Base-by-base conservation (phyloP, 257 asterid genomes). In the Jaltomata sinuosa region DNA sequence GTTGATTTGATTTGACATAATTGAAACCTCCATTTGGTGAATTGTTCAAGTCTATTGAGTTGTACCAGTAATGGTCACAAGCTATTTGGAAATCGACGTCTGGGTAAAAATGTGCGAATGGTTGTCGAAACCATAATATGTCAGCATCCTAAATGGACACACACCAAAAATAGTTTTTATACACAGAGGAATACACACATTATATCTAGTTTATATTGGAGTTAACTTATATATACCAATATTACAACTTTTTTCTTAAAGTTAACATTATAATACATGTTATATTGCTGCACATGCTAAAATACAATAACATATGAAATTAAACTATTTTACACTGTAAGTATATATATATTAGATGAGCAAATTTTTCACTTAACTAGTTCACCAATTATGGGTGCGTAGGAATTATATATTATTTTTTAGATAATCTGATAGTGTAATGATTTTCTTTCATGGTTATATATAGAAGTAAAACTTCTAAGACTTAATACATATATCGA, bases 71-170 rank as follows among this genome's bases (percentile, higher is more conserved):
- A 74, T 84, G 89, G 34, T 93, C 97, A 29, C 97, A 92, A 0
- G 96, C 90, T 6, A 91, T 89, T 80, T 93, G 95, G 78, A 93
- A 89, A 74, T 93, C 95, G 0, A 89, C 90, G 1, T 91, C 90
- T 0, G 88, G 50, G 47, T 91, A 83, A 72, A 94, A 92, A 61
- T 82, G 88, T 49, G 27, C n/a, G 32, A 94, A 89, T 54, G 97
- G 97, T 79, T 91, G 79, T 49, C 97, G 85, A 29, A 92, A 78
- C 97, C 97, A 94, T 92, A 94, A 83, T 27, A 94, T 87, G 67
- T 94, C 97, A 2, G 91, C 93, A 86, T 94, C 95, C 97, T 94
- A 27, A 31, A 67, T 25, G 40, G 0, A 38, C 45, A 36, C 7
- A 34, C 1, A 42, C 18, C 38, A 55, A 6, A 15, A 67, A 0